Conservation (phyloP, 768 basidiomycete species). For the Suillus clintonianus region DNA sequence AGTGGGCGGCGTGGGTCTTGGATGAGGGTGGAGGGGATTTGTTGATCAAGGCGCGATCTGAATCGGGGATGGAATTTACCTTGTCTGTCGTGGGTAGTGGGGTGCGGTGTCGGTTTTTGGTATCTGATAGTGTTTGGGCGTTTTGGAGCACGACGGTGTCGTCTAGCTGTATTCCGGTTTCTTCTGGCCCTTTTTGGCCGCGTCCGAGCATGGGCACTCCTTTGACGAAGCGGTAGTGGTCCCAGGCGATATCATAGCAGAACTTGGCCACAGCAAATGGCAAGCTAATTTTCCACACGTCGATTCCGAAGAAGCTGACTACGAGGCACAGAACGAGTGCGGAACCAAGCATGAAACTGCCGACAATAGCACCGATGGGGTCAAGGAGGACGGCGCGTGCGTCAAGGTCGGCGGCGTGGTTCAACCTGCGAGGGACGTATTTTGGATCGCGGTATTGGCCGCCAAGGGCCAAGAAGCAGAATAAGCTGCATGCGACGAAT, state of each 20-base stretch:
- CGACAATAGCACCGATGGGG: slow-evolving; percentile 72
- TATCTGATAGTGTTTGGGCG: neutral
- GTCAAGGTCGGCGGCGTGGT: slow-evolving; percentile 38
- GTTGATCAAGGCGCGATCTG: slow-evolving; percentile 5
- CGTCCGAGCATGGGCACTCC: slow-evolving; percentile 21
- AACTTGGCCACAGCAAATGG: slow-evolving; percentile 80
- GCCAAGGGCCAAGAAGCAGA: slow-evolving; percentile 60
- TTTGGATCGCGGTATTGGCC: slow-evolving; percentile 60
- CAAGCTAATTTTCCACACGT: slow-evolving; percentile 83
- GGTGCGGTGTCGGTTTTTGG: neutral
- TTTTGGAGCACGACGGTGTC: neutral
- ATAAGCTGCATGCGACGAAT: slow-evolving; percentile 65
- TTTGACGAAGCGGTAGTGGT: slow-evolving; percentile 47
- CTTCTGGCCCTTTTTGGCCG: neutral
- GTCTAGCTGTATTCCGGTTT: neutral
- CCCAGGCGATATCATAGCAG: slow-evolving; percentile 63
- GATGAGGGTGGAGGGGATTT: neutral
- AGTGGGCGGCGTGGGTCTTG: neutral
- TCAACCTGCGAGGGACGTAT: slow-evolving; percentile 52
- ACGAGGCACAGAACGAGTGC: slow-evolving; percentile 77
- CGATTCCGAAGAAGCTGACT: slow-evolving; percentile 72
- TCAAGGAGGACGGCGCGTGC: slow-evolving; percentile 71
- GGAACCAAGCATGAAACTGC: slow-evolving; percentile 60
- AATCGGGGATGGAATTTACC: neutral
- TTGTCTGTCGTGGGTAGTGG: neutral